Evolutionary conservation across 106 monocot genomes (phyloP).

Genomic region (Hemerocallis citrina): DNA sequence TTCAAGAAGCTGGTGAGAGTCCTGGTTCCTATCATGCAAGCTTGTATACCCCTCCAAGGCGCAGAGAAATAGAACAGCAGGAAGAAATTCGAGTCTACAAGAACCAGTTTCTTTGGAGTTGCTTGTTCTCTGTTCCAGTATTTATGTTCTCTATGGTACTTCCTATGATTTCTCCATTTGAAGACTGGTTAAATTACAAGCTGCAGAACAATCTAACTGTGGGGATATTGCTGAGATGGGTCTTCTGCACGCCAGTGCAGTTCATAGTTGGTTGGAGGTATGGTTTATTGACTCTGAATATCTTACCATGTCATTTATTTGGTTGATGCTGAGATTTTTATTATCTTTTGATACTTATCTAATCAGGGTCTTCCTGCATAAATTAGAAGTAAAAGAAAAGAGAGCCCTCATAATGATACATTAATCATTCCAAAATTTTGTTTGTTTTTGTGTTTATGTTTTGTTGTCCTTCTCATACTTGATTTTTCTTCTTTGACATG

Average conservation of each 20-base stretch:
- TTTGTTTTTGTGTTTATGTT: neutral
- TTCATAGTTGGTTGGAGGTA: conserved; percentile 96
- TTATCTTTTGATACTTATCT: neutral
- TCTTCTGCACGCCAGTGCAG: conserved; percentile 82
- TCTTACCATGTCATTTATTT: conserved; percentile 2
- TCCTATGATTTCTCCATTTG: conserved; percentile 70
- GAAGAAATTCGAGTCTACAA: conserved; percentile 42
- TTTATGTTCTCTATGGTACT: conserved; percentile 83
- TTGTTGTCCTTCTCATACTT: neutral
- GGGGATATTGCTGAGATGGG: conserved; percentile 67
- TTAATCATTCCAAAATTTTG: neutral
- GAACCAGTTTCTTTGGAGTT: conserved; percentile 82
- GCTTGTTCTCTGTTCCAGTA: conserved; percentile 71
- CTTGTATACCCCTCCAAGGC: conserved; percentile 45
- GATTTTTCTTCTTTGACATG: neutral
- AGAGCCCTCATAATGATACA: neutral
- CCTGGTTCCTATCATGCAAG: conserved; percentile 48
- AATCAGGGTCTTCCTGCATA: neutral
- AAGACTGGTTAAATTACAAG: conserved; percentile 56
- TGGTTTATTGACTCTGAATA: conserved; percentile 5
- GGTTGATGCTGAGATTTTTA: neutral
- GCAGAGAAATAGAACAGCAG: conserved; percentile 47
- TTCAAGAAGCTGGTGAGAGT: conserved; percentile 40
- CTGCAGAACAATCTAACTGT: conserved; percentile 51
- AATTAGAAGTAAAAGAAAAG: neutral